Base-by-base conservation (phyloP, 495 filamentous ascomycete species). In the Staphylotrichum tortipilum region DNA sequence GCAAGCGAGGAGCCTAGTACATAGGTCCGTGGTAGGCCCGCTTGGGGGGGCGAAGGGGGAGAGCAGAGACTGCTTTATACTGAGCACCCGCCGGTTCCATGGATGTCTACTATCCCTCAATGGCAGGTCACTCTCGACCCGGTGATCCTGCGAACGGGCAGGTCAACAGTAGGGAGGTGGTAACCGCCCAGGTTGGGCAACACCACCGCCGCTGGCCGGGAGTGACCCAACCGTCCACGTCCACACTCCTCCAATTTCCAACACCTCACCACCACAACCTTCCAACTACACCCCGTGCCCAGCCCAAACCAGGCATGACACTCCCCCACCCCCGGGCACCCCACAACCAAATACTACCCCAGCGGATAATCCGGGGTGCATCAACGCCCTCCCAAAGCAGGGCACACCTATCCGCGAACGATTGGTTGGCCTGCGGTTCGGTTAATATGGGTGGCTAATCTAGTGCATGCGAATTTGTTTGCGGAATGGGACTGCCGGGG, bases 401-500 rank as follows among this genome's bases (percentile, higher is more conserved):
- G 57, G 41, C 40, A 29, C 11, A 12, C 26, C 15, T 14, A 34
- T 41, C 19, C n/a, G n/a, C 31, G 37, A 38, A 29, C 52, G 36
- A 58, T 51, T 56, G 58, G 47, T 46, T n/a, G 52, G 56, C 24
- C 17, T 33, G 10, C 29, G 3, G 29, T 8, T 52, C 41, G 46
- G 50, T 46, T 54, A 54, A 54, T 54, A 38, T 44, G 45, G n/a
- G 34, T 52, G 51, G 55, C 15, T 52, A 51, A 50, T 58, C 31
- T 23, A 36, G 50, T 43, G 44, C 44, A n/a, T n/a, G 55, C 47
- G 36, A 55, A 54, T 45, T n/a, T n/a, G n/a, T n/a, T n/a, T n/a
- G 51, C 57, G 57, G 47, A 52, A 51, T 56, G 28, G 47, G 4
- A 52, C 28, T 51, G 47, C 54, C 54, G 57, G n/a, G 47, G 15